Evolutionary conservation across 2,329 filamentous ascomycete species (phyloP).

Genomic region (Colletotrichum sp.): DNA sequence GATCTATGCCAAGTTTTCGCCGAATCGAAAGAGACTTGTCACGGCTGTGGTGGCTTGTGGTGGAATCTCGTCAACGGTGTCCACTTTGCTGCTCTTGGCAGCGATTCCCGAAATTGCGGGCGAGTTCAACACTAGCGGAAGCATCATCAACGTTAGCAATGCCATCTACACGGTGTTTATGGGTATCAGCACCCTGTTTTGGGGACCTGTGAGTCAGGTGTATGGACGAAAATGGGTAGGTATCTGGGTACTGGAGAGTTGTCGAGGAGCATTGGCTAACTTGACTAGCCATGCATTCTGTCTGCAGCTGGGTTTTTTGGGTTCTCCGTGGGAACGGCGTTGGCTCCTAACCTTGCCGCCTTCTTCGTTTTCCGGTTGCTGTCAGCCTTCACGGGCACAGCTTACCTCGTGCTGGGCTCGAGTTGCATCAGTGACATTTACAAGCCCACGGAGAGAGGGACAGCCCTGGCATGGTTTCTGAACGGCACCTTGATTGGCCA

Average conservation of each 20-base stretch:
- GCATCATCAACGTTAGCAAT: conserved; percentile 72
- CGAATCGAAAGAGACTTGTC: conserved; percentile 2
- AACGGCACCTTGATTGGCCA: conserved; percentile 71
- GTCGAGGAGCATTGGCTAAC: too few species aligned
- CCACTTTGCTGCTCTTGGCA: conserved; percentile 59
- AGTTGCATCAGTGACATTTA: conserved; percentile 65
- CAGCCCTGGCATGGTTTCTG: conserved; percentile 70
- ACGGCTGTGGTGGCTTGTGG: conserved; percentile 11
- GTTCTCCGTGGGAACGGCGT: conserved; percentile 69
- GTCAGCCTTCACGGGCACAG: conserved; percentile 73
- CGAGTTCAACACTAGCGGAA: conserved; percentile 68
- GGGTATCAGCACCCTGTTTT: conserved; percentile 69
- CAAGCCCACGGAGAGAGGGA: conserved; percentile 66
- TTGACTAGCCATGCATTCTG: conserved; percentile 20
- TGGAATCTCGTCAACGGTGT: conserved; percentile 6
- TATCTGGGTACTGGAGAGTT: conserved; percentile 28
- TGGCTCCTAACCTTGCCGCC: conserved; percentile 67
- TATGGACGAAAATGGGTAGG: conserved; percentile 56
- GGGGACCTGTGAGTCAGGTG: conserved; percentile 68
- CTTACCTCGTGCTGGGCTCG: conserved; percentile 70
- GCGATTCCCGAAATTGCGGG: conserved; percentile 76
- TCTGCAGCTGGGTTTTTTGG: conserved; percentile 57
- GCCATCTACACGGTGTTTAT: conserved; percentile 76
- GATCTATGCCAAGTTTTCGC: conserved; percentile 1
- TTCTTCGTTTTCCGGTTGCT: conserved; percentile 74